Evolutionary conservation across 345 rosid species (phyloP).

Genomic region (Ceriops zippeliana): DNA sequence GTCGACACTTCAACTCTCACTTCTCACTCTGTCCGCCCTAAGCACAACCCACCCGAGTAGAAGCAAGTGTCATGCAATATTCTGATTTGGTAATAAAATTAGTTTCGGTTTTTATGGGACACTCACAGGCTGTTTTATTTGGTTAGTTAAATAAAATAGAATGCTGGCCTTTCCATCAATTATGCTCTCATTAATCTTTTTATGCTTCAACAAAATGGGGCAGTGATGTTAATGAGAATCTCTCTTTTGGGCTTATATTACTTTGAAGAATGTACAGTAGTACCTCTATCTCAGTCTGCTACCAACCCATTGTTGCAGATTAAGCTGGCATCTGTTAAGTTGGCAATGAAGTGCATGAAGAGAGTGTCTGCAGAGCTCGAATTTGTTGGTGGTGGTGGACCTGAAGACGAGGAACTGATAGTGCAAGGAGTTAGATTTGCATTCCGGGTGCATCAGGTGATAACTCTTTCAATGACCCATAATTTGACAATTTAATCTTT

Average conservation of each 20-base stretch:
- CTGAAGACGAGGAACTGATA: constrained; percentile 92
- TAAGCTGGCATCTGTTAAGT: constrained; percentile 80
- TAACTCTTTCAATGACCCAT: not conserved
- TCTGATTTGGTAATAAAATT: too few relatives aligned
- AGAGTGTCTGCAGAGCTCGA: constrained; percentile 90
- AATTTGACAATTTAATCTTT: too few relatives aligned
- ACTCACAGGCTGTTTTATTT: too few relatives aligned
- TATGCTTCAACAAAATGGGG: too few relatives aligned
- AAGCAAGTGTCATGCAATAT: too few relatives aligned
- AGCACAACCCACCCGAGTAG: too few relatives aligned
- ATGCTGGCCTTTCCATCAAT: too few relatives aligned
- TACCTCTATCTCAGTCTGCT: too few relatives aligned
- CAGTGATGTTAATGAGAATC: too few relatives aligned
- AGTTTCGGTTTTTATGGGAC: too few relatives aligned
- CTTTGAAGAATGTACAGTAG: not conserved
- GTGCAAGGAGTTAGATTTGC: constrained; percentile 94
- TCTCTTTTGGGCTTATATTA: not conserved
- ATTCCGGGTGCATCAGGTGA: constrained; percentile 97
- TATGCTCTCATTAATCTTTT: too few relatives aligned
- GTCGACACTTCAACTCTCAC: not conserved
- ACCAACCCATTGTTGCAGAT: constrained; percentile 41
- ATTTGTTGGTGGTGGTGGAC: constrained; percentile 49
- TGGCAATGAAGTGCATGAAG: constrained; percentile 95
- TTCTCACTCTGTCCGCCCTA: not conserved
- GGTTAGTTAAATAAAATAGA: too few relatives aligned